These are phyloP conservation scores for Colletotrichum lentis DNA, from an alignment of 2,329 filamentous ascomycete species.

Conservation along the genomic window DNA sequence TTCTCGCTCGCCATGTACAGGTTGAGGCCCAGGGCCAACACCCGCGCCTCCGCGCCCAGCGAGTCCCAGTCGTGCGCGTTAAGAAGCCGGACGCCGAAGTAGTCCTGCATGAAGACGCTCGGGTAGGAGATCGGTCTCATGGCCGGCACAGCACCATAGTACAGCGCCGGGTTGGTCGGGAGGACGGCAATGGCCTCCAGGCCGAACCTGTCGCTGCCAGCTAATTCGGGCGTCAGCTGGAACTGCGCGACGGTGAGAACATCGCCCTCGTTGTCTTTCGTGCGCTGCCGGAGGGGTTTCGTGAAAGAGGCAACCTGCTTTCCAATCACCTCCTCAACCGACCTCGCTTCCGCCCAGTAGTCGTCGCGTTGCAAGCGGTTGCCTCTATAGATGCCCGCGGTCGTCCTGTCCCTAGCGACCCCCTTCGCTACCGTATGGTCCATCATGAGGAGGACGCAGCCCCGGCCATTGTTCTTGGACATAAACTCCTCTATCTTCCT, in stretches of 20 bases:
- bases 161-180: constrained; percentile 48
- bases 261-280: too few species aligned
- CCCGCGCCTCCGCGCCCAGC: constrained; percentile 46
- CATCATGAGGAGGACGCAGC: constrained; percentile 48
- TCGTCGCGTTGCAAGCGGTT: too few species aligned
- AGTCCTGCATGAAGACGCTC: constrained; percentile 46
- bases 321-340: constrained; percentile 39
- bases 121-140: constrained; percentile 45
- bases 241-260: too few species aligned
- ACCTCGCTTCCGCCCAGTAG: constrained; percentile 45
- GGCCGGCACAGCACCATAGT: constrained; percentile 45
- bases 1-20: constrained; percentile 49
- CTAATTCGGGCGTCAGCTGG: too few species aligned
- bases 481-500: constrained; percentile 45
- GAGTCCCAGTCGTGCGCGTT: constrained; percentile 42
- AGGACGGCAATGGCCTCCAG: constrained; percentile 46
- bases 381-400: constrained; percentile 45
- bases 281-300: too few species aligned
- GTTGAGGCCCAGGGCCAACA: constrained; percentile 45
- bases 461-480: constrained; percentile 45
- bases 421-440: constrained; percentile 12
- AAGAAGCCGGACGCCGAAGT: constrained; percentile 45
- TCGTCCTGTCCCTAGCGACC: too few species aligned
- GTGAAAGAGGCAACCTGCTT: too few species aligned
- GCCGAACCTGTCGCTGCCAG: background rate